These are phyloP conservation scores for Sambucus nigra DNA, from an alignment of 129 eudicot species.

Conservation along the genomic window DNA sequence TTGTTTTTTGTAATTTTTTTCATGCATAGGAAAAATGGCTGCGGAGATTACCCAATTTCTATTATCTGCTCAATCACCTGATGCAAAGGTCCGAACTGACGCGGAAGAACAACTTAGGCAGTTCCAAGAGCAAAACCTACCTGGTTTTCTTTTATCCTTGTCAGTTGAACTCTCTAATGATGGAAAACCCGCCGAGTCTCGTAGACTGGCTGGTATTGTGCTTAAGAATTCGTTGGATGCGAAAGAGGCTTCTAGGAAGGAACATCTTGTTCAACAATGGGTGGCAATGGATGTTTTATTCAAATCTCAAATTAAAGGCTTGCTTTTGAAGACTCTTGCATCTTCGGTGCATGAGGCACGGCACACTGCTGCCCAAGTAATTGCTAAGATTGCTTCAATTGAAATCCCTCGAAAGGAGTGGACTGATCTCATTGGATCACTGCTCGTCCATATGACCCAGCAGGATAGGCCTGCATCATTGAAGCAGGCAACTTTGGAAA, in stretches of 20 bases:
- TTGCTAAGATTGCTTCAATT: constrained; percentile 79
- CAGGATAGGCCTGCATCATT: constrained; percentile 57
- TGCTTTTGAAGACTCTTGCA: constrained; percentile 60
- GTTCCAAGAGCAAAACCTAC: constrained; percentile 72
- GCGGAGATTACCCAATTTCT: constrained; percentile 69
- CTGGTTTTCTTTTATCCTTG: constrained; percentile 62
- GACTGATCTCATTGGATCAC: constrained; percentile 68
- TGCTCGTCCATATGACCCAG: constrained; percentile 69
- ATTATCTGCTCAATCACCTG: constrained; percentile 73
- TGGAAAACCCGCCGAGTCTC: constrained; percentile 71
- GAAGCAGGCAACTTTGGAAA: constrained; percentile 78
- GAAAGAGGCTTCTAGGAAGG: constrained; percentile 60
- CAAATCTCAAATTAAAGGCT: constrained; percentile 57
- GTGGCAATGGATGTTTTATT: constrained; percentile 41
- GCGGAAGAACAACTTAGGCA: constrained; percentile 63
- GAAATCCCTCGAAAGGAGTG: constrained; percentile 82
- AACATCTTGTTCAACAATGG: constrained; percentile 62
- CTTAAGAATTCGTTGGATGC: constrained; percentile 86
- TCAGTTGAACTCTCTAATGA: constrained; percentile 71
- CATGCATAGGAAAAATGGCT: constrained; percentile 43
- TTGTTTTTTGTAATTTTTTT: too few relatives aligned
- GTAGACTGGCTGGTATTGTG: constrained; percentile 84
- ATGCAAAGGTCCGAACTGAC: constrained; percentile 58
- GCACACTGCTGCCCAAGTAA: constrained; percentile 83
- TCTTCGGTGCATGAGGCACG: constrained; percentile 68